These are phyloP conservation scores for Acorus gramineus DNA, from an alignment of 106 monocot species.

Conservation along the genomic window DNA sequence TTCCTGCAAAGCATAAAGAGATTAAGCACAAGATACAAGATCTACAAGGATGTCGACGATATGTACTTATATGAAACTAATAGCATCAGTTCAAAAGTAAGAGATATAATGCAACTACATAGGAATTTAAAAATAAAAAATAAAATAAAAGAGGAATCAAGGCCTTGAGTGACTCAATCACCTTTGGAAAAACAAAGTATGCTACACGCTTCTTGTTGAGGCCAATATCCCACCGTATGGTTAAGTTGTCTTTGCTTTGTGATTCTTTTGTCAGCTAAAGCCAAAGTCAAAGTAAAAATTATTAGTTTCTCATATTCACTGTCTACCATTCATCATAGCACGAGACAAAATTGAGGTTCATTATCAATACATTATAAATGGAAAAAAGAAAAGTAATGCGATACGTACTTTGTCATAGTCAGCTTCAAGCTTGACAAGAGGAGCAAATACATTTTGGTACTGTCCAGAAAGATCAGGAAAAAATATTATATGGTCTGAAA, in stretches of 20 bases:
- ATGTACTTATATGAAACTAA: not conserved
- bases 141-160: too few species aligned
- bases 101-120: too few species aligned
- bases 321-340: too few species aligned
- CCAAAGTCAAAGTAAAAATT: not conserved
- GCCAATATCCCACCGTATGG: conserved; percentile 92
- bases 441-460: conserved; percentile 99
- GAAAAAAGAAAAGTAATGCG: too few species aligned
- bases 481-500: not conserved
- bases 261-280: conserved; percentile 97
- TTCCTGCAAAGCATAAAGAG: conserved; percentile 36
- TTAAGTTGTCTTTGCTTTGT: conserved; percentile 91
- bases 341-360: too few species aligned
- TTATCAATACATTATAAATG: too few species aligned
- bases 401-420: conserved; percentile 92
- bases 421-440: conserved; percentile 99
- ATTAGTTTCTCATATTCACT: not conserved
- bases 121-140: too few species aligned
- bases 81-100: not conserved
- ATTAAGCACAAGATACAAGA: not conserved
- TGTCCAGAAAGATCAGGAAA: conserved; percentile 21
- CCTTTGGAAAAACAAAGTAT: conserved; percentile 99
- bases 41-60: too few species aligned
- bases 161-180: conserved; percentile 8
- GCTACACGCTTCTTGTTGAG: conserved; percentile 96